Base-by-base conservation (phyloP, 2,329 filamentous ascomycete species). In the Pestalotiopsis sp. region DNA sequence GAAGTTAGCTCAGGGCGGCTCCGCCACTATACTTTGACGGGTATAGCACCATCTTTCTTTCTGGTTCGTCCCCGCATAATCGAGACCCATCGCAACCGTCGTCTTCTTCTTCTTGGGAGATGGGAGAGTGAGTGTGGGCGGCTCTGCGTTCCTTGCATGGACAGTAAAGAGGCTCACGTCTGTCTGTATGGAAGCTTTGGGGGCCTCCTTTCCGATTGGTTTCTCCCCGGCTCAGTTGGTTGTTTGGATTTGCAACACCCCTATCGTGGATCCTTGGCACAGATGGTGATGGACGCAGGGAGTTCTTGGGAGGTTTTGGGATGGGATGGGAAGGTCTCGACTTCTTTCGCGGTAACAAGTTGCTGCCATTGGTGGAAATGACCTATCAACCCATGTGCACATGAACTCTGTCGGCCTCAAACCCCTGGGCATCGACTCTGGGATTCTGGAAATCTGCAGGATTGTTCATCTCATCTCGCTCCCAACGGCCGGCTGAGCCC, bases 51-150 rank as follows among this genome's bases (percentile, higher is more conserved):
- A 38, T 39, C 45, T 36, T 9, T 45, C 41, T 39, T 57, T 20
- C 17, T 41, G 11, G 13, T n/a, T 36, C 49, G 63, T 65, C 49
- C 41, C 63, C 63, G 63, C 41, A 65, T 65, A 65, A 65, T n/a
- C 61, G 61, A 64, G 61, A 20, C 61, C 59, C 59, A 20, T 17
- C 36, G 20, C 11, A 20, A 36, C n/a, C 61, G 13, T n/a, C 38
- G 3, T 14, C n/a, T n/a, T 52, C 39, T 23, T 64, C 39, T 36
- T 39, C 36, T 11, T 49, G 27, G 36, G 4, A 27, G 31, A 36
- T 7, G 7, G 31, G 31, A 9, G 31, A 31, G 7, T 9, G 31
- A 36, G 31, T 6, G n/a, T 58, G 55, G 57, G 25, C 57, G 27
- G 23, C 45, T 62, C 13, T 36, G 59, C 20, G 36, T 52, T 52